These are phyloP conservation scores for Fraxinus nigra DNA, from an alignment of 305 asterid genomes.

Conservation along the genomic window DNA sequence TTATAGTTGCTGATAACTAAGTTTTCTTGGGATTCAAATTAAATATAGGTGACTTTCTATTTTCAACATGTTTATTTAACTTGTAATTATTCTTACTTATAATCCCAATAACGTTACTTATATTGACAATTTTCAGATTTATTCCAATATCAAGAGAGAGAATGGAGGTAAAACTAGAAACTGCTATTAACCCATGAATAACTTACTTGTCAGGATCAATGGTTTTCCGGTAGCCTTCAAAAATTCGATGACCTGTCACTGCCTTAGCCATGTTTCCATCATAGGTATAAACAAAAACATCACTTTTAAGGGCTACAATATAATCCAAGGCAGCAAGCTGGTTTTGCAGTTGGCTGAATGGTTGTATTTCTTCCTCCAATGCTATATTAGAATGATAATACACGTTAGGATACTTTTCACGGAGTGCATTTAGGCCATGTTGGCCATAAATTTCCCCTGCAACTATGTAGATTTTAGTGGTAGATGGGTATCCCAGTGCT, in stretches of 20 bases:
- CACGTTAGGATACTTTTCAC: conserved; percentile 56
- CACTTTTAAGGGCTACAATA: conserved; percentile 75
- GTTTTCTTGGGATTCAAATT: background rate
- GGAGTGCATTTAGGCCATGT: conserved; percentile 50
- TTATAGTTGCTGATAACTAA: background rate
- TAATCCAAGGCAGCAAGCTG: conserved; percentile 89
- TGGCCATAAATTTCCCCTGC: conserved; percentile 84
- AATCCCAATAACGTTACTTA: background rate
- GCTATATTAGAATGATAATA: conserved; percentile 71
- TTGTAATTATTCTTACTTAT: background rate
- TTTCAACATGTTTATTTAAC: background rate
- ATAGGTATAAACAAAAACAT: conserved; percentile 71
- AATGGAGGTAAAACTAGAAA: background rate
- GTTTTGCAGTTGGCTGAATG: conserved; percentile 50
- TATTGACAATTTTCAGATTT: background rate
- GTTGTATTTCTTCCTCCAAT: conserved; percentile 50
- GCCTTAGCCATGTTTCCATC: conserved; percentile 98
- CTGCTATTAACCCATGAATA: background rate
- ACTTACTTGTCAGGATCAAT: conserved; percentile 73
- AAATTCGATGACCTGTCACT: conserved; percentile 79
- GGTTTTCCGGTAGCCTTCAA: conserved; percentile 66
- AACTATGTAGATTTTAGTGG: conserved; percentile 63
- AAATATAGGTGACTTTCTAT: background rate
- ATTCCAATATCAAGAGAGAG: background rate
- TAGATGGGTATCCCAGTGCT: conserved; percentile 75